Evolutionary conservation across 2,329 filamentous ascomycete genomes (phyloP), one percentile per base, ranked within the genome.

Genomic region (Ilyonectria robusta): DNA sequence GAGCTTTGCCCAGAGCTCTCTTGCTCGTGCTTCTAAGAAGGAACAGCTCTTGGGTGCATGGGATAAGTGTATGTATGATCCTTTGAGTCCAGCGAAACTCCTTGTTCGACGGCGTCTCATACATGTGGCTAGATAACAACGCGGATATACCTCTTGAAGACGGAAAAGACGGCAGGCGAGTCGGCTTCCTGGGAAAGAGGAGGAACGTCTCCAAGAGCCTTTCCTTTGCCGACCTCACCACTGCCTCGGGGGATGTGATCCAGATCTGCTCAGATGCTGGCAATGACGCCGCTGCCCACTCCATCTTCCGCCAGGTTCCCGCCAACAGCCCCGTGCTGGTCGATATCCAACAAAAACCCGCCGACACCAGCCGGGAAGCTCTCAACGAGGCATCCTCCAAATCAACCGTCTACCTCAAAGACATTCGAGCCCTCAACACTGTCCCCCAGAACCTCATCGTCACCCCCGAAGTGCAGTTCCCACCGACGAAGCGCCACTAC

Each of bases 401-500:
- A 53, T 85, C 86, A 3, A 86, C 97, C 9, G 84, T 88, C 48
- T 86, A 88, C 57, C 85, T 98, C 4, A 95, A 95, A 72, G 67
- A 72, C 35, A 81, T 82, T 21, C 76, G 75, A 54, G 67, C 76
- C 1, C 70, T 82, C 6, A 82, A 82, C 55, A 76, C 70, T 8
- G 73, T 81, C 1, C 78, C 81, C 0, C 88, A 88, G 48, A 89
- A 95, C 69, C 90, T 97, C 63, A 91, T 96, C 66, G 89, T 97
- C 68, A 93, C 92, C 2, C 84, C 90, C 17, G 91, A 92, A 54
- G 93, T 92, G 2, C 86, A 90, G 0, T 97, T 96, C 75, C 87
- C 92, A 0, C 89, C 91, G 0, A 88, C 93, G 55, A 88, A 92
- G 64, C 90, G 96, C 23, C 93, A 98, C 80, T 82, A 98, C 19